A percentile compares a stretch with the other conserved stretches of the same genome.
phyloP scores from a whole-genome alignment of 164 flowering plant genomes.

The Magnolia changhungtana region DNA sequence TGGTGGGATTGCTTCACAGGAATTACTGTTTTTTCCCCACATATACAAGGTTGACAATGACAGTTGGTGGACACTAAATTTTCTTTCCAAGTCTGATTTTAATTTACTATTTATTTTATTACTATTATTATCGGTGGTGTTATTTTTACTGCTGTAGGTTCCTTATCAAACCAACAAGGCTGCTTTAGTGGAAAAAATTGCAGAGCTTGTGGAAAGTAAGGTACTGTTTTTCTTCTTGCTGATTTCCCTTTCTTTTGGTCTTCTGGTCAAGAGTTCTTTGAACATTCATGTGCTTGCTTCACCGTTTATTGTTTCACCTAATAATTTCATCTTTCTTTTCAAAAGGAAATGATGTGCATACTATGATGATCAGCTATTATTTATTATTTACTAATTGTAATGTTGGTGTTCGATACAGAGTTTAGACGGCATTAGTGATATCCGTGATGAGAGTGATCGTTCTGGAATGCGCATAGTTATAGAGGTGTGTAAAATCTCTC shows the following conservation, averaged over 20 bases:
- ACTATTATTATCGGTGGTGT: no score
- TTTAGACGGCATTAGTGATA: constrained; percentile 92
- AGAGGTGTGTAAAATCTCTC: constrained; percentile 49
- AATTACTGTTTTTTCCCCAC: not conserved
- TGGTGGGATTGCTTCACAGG: not conserved
- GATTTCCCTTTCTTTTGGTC: not conserved
- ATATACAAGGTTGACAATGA: not conserved
- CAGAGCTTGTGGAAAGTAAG: constrained; percentile 93
- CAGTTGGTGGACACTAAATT: not conserved
- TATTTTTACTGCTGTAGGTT: constrained; percentile 42
- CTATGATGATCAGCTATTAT: not conserved
- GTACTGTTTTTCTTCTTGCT: constrained; percentile 21
- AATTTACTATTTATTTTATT: no score
- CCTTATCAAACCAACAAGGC: constrained; percentile 96
- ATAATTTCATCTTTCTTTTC: not conserved
- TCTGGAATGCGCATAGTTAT: constrained; percentile 94
- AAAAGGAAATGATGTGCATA: not conserved
- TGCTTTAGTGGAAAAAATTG: constrained; percentile 86
- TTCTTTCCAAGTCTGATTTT: not conserved
- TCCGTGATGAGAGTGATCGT: constrained; percentile 99
- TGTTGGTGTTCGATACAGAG: constrained; percentile 33
- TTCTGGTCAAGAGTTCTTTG: not conserved
- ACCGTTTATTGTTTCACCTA: not conserved
- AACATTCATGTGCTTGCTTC: not conserved
- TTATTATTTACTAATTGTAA: not conserved